Percentiles rank a stretch among this genome's conserved stretches.
phyloP scores from a whole-genome alignment of 1,139 yeast genomes.

The Suzukiozyma palmioleophila region DNA sequence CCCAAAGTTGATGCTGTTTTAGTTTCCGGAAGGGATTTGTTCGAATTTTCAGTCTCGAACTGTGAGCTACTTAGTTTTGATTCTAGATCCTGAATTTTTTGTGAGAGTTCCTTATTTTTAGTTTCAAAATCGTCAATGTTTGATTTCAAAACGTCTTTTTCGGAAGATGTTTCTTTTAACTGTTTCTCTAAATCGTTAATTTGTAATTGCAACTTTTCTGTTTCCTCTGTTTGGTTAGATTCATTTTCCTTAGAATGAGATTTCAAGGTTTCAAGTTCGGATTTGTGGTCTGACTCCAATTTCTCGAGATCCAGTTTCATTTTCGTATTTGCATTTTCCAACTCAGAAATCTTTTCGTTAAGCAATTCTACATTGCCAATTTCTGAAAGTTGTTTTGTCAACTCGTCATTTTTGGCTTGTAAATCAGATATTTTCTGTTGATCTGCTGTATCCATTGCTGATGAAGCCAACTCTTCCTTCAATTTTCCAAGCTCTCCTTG shows the following conservation, averaged over 20 bases:
- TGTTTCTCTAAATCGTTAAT: not conserved
- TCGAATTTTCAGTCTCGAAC: conserved; percentile 7
- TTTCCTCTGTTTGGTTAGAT: conserved; percentile 1
- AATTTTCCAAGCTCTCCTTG: not conserved
- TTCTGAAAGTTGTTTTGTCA: conserved; percentile 8
- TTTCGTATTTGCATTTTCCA: conserved; percentile 4
- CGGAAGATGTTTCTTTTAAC: not conserved
- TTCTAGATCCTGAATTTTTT: conserved; percentile 16
- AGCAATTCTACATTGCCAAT: not conserved
- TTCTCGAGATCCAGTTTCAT: conserved; percentile 8
- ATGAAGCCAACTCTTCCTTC: not conserved
- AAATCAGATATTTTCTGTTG: conserved; percentile 7
- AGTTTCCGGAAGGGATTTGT: conserved; percentile 1
- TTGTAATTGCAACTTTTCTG: not conserved
- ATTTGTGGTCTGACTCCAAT: conserved; percentile 5
- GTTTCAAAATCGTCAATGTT: not conserved
- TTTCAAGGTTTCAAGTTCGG: not conserved
- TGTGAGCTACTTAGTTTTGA: conserved; percentile 1
- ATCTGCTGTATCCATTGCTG: conserved; percentile 3
- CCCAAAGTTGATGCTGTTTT: conserved; percentile 2
- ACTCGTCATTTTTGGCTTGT: conserved; percentile 11
- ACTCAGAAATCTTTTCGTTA: not conserved
- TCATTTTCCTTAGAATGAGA: conserved; percentile 2
- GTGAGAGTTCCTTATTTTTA: not conserved
- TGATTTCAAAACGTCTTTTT: not conserved